Base-by-base conservation (phyloP, 805 yeast species). In the Jamesozyma hellenica region DNA sequence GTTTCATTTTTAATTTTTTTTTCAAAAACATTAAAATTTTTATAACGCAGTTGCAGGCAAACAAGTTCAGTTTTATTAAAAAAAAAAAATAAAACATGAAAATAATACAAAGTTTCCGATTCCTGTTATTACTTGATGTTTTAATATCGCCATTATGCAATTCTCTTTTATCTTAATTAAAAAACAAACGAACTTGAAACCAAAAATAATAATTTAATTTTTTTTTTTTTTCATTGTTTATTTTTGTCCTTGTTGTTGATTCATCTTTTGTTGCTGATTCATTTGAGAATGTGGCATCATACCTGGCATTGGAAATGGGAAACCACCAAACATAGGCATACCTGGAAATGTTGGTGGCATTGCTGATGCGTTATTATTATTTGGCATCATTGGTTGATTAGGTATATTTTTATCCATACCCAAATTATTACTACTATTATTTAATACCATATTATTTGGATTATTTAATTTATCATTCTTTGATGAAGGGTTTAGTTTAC, bases 401-500 rank as follows among this genome's bases (percentile, higher is more conserved):
- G n/a, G 18, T 21, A 29, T 32, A 26, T 25, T 34, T 28, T 39
- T 26, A 15, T 19, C 18, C 7, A 18, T 31, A 13, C 33, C 14
- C 18, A 29, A 13, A 12, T 18, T 29, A 10, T 32, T 28, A 13
- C 12, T 18, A 23, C 26, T 19, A 15, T 23, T 34, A 14, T 23
- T 32, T 36, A 33, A 29, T 14, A 31, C 2, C 12, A 19, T 21
- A 17, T 33, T 39, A 18, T 39, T 38, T 14, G 27, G 28, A 27
- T 35, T 39, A 32, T 35, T 40, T 27, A 42, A 34, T 36, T 34
- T 39, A 45, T 45, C 29, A 50, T 23, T 52, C 14, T 34, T 14
- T 36, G 35, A 27, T 15, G 67, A 42, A 71, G 71, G 56, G 75
- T 64, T 49, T 21, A 61, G 35, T 42, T 58, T 58, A 4, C 64